A percentile compares a stretch with the other conserved stretches of the same genome.
phyloP scores from a whole-genome alignment of 208 protist genomes.

The Crithidia expoeki region DNA sequence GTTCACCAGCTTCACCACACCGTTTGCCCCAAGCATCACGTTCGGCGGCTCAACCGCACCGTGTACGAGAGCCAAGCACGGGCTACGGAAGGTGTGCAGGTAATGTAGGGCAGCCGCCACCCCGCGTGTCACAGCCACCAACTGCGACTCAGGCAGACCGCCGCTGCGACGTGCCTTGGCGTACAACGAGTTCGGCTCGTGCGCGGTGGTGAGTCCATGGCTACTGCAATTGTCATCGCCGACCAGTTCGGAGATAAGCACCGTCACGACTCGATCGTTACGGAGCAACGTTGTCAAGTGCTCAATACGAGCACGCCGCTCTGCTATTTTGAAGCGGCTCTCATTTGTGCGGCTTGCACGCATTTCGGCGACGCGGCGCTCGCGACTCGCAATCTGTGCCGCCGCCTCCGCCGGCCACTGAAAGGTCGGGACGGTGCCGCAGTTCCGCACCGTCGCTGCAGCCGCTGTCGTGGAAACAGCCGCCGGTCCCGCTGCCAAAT shows the following conservation, averaged over 20 bases:
- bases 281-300: not conserved
- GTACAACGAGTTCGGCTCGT: not conserved
- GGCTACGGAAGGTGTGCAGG: constrained; percentile 6
- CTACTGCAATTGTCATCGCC: too few species aligned
- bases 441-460: not conserved
- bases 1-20: constrained; percentile 22
- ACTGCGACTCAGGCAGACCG: constrained; percentile 6
- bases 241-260: constrained; percentile 14
- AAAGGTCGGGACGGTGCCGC: constrained; percentile 13
- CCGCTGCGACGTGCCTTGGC: not conserved
- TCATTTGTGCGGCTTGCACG: not conserved
- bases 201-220: too few species aligned
- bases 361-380: constrained; percentile 16
- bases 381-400: not conserved
- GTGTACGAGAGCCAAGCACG: not conserved
- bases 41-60: constrained; percentile 11
- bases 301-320: constrained; percentile 9
- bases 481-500: too few species aligned
- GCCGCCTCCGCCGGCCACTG: constrained; percentile 15
- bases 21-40: constrained; percentile 1
- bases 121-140: constrained; percentile 7
- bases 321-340: not conserved
- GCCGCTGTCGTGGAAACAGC: not conserved
- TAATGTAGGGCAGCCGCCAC: constrained; percentile 9
- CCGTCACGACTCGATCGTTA: constrained; percentile 1